Evolutionary conservation across 202 grass and related monocot species (phyloP), one percentile per base, ranked within the genome.

Genomic region (Brachypodium distachyon): DNA sequence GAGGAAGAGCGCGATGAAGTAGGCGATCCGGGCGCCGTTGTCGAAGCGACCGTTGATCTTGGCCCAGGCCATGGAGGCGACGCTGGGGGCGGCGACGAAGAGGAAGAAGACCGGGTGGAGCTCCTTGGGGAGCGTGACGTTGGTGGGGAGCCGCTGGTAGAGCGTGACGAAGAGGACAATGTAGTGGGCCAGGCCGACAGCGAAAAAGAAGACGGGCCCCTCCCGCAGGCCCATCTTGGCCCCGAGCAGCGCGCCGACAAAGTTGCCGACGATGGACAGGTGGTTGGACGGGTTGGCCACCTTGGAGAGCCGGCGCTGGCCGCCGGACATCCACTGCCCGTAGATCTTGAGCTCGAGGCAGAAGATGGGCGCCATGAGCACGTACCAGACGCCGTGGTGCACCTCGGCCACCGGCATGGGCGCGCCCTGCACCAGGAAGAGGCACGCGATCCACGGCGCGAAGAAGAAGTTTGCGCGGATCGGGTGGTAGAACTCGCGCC

Each of bases 41-140:
- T 89, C 88, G 79, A 97, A 97, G 1, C 87, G 29, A 28, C 83
- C 90, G 60, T 51, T 61, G 51, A 97, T 97, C 83, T 87, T 97
- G 65, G 93, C 90, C 93, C 90, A 97, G 2, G 93, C 90, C 87
- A 91, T 84, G 74, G 87, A 97, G 37, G 85, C 90, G 11, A 97
- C 90, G 74, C 90, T 97, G 1, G 93, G 93, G 3, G 90, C 65
- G 14, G 93, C 93, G 22, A 97, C 88, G 79, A 97, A 97, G 57
- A 97, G 85, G 90, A 97, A 97, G 86, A 93, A 97, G 2, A 97
- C 93, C 2, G 93, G 93, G 40, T 97, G 93, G 55, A 97, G 88
- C 77, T 97, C 93, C 81, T 91, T 97, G 12, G 93, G 93, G 19
- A 97, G 87, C 21, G 88, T 85, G 23, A 83, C 71, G 76, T 87